These are phyloP conservation scores for Aphanomyces invadans DNA, from an alignment of 352 stramenopile genomes.

Conservation along the genomic window DNA sequence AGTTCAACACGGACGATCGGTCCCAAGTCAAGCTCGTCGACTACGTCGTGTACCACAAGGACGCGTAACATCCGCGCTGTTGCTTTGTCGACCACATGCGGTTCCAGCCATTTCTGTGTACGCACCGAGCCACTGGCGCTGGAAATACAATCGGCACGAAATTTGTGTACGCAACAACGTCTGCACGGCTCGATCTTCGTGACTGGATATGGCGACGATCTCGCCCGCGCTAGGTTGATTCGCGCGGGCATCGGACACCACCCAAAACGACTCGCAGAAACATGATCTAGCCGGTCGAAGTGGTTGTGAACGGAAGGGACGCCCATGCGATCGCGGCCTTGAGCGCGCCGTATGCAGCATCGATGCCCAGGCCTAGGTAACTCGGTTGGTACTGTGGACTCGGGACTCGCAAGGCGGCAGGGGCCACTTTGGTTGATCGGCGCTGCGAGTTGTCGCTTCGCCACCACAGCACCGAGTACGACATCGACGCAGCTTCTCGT, in stretches of 20 bases:
- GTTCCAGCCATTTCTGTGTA: too few relatives aligned
- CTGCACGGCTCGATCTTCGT: too few relatives aligned
- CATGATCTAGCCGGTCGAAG: too few relatives aligned
- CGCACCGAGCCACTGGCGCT: too few relatives aligned
- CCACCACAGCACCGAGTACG: conserved; percentile 76
- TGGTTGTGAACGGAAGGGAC: conserved; percentile 1
- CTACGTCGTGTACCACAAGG: conserved; percentile 47
- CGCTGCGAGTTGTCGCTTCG: conserved; percentile 72
- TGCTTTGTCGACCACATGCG: too few relatives aligned
- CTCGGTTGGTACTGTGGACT: conserved; percentile 6
- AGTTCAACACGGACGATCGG: conserved; percentile 66
- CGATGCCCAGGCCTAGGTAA: conserved; percentile 21
- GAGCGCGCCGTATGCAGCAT: conserved; percentile 15
- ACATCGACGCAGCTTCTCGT: conserved; percentile 26
- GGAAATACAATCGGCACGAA: too few relatives aligned
- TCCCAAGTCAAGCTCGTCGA: conserved; percentile 79
- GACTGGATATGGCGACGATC: too few relatives aligned
- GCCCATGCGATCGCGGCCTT: conserved; percentile 10
- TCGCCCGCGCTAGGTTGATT: too few relatives aligned
- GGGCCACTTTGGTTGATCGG: conserved; percentile 10
- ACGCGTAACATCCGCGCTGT: too few relatives aligned
- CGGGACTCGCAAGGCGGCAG: not conserved
- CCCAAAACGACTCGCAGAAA: too few relatives aligned
- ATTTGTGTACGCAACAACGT: too few relatives aligned
- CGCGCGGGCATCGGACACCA: too few relatives aligned